Base-by-base conservation (phyloP, 805 yeast species). In the Yueomyces sp. region DNA sequence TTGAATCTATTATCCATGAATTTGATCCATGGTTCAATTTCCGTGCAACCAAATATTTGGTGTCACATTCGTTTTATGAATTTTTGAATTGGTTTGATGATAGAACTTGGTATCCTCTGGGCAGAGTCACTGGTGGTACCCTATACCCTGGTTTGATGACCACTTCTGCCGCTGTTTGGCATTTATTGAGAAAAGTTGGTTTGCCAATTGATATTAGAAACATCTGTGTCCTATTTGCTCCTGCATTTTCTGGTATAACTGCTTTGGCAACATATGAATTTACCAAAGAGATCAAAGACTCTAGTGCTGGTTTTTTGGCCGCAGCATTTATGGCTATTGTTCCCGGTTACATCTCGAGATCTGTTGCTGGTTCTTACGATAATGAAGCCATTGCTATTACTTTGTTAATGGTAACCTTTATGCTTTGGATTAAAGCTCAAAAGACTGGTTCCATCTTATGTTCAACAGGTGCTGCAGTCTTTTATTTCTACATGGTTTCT, bases 371-470 rank as follows among this genome's bases (percentile, higher is more conserved):
- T 33, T 85, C 96, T 12, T 92, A 92, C 60, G 99, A 94, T 71
- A 92, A 92, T 64, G 99, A 92, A 68, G 98, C 98, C 42, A 92
- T 92, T 65, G 96, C 98, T 40, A 92, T 92, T 62, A 88, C 96
- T 9, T 69, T 92, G 54, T 72, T 92, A 52, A 86, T 94, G 96
- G 83, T 88, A 34, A 85, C 98, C 4, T 92, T 94, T 63, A 88
- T 78, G 71, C 73, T 86, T 47, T 92, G 99, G 99, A 82, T 92
- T 65, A 88, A 87, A 67, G 81, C 96, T 9, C 75, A 85, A 64
- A 90, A 90, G 64, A 70, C 82, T 37, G 99, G 98, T 40, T 85
- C 95, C 1, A 79, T 88, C 19, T 73, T 85, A 51, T 85, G 79
- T 70, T 92, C 86, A 8, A 70, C 90, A 2, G 67, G 82, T 53